A percentile compares a stretch with the other conserved stretches of the same genome.
Evolutionary conservation across 192 early-diverging fungal species (phyloP).

Genomic region (Bifiguratus adelaidae): DNA sequence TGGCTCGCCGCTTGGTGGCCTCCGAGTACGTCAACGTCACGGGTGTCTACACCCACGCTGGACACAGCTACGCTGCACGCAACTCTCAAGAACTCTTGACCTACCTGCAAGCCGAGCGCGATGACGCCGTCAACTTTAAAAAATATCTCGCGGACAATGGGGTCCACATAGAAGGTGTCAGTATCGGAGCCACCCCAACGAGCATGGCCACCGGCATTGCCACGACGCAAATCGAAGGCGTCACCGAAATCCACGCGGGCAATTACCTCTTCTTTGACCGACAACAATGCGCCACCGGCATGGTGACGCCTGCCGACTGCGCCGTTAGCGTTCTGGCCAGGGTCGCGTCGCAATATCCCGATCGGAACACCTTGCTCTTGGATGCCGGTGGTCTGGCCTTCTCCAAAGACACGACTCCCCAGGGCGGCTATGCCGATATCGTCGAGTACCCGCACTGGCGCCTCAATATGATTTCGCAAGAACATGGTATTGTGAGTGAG

Average conservation of each 20-base stretch:
- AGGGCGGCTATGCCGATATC: constrained; percentile 17
- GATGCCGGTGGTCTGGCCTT: constrained; percentile 21
- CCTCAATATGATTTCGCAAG: constrained; percentile 14
- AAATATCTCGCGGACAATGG: constrained; percentile 7
- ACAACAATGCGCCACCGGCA: constrained; percentile 13
- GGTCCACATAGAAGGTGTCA: constrained; percentile 3
- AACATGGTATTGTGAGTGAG: constrained; percentile 19
- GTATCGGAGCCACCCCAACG: constrained; percentile 20
- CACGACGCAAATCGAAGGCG: constrained; percentile 6
- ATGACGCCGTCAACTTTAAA: constrained; percentile 8
- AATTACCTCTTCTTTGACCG: constrained; percentile 15
- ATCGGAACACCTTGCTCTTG: constrained; percentile 10
- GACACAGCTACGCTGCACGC: constrained; percentile 14
- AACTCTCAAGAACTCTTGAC: not conserved
- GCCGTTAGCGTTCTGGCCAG: constrained; percentile 14
- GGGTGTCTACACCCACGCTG: constrained; percentile 20
- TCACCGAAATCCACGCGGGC: constrained; percentile 20
- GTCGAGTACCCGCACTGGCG: constrained; percentile 1
- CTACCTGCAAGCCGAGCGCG: constrained; percentile 16
- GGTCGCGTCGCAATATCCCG: constrained; percentile 11
- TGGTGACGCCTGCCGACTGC: not conserved
- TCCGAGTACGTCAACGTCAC: constrained; percentile 7
- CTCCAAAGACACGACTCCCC: constrained; percentile 17
- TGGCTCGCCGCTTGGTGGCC: constrained; percentile 10
- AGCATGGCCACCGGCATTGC: constrained; percentile 7